phyloP scores from a whole-genome alignment of 192 early-diverging fungal genomes.

The Podila horticola region DNA sequence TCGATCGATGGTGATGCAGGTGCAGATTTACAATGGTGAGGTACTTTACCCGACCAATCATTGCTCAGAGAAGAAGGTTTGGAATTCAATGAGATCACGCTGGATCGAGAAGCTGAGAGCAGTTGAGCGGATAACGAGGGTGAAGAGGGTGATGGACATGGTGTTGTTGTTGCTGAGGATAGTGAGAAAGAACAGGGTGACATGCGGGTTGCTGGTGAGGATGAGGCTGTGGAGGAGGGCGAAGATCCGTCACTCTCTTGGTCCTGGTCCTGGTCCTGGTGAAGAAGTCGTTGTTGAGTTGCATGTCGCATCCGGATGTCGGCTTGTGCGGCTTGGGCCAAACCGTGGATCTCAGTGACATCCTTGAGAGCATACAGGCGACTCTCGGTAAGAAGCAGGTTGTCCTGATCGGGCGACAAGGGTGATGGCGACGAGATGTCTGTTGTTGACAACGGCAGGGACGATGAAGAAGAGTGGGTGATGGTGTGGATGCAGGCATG shows the following conservation, averaged over 20 bases:
- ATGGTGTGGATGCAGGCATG: conserved; percentile 32
- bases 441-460: background rate
- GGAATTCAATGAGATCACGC: background rate
- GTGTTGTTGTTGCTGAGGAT: conserved; percentile 13
- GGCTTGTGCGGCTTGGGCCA: conserved; percentile 10
- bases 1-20: background rate
- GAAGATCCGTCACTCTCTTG: background rate
- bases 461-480: background rate
- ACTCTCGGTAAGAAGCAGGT: too few relatives aligned
- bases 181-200: background rate
- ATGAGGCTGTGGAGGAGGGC: background rate
- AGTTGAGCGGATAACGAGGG: background rate
- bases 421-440: background rate
- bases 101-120: conserved; percentile 1
- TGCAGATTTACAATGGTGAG: background rate
- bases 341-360: conserved; percentile 26
- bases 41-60: conserved; percentile 2
- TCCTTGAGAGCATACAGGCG: conserved; percentile 46
- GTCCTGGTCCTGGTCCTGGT: background rate
- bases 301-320: conserved; percentile 2
- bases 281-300: background rate
- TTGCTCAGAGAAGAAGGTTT: background rate
- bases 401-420: background rate
- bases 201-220: background rate
- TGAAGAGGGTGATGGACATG: background rate